Evolutionary conservation across 495 filamentous ascomycete species (phyloP).

Genomic region (Talaromyces wortmannii): DNA sequence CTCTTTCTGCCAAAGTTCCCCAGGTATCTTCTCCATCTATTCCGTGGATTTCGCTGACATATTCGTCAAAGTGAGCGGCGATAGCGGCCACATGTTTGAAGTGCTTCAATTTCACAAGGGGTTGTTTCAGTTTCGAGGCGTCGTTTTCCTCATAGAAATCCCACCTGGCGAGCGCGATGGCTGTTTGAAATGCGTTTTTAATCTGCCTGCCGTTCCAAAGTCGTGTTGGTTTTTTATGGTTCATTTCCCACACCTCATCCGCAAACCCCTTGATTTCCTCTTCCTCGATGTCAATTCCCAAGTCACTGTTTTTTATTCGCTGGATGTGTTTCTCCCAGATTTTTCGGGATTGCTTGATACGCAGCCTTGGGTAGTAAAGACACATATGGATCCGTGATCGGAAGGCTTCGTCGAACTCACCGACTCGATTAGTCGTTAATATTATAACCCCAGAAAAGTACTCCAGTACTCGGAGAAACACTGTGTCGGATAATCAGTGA

Average conservation of each 20-base stretch:
- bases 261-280: conserved; percentile 9
- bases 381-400: conserved; percentile 40
- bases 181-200: conserved; percentile 24
- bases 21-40: too few relatives aligned
- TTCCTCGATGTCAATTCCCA: conserved; percentile 3
- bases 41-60: too few relatives aligned
- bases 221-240: not conserved
- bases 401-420: conserved; percentile 38
- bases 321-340: conserved; percentile 31
- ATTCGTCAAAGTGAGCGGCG: too few relatives aligned
- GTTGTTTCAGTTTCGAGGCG: too few relatives aligned
- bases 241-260: conserved; percentile 1
- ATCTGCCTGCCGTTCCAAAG: conserved; percentile 20
- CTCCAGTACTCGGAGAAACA: conserved; percentile 51
- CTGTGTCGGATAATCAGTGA: conserved; percentile 3
- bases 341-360: conserved; percentile 5
- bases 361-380: conserved; percentile 25
- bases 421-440: conserved; percentile 42
- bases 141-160: too few relatives aligned
- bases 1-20: too few relatives aligned
- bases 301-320: conserved; percentile 4
- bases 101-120: too few relatives aligned
- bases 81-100: too few relatives aligned
- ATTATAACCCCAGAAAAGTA: conserved; percentile 50
- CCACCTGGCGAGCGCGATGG: conserved; percentile 13